Percentiles rank a stretch among this genome's conserved stretches.
These are phyloP conservation scores for Mrakia gelida DNA, from an alignment of 768 basidiomycete species.

Conservation along the genomic window DNA sequence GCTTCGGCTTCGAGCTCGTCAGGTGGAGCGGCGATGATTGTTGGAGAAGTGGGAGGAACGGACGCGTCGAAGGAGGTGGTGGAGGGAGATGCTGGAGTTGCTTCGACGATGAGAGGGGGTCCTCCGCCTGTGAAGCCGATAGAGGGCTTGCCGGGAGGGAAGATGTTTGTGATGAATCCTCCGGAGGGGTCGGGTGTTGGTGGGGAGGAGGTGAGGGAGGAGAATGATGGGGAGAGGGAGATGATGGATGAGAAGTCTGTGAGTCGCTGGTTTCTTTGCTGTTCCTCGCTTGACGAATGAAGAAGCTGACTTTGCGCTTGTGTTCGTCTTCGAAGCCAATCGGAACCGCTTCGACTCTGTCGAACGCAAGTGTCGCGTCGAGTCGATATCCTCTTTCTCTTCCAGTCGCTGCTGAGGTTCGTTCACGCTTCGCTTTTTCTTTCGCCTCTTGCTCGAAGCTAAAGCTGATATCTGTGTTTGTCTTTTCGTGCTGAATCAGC, in stretches of 20 bases:
- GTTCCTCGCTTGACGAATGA: background rate
- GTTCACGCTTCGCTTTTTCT: background rate
- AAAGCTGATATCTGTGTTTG: too few relatives aligned
- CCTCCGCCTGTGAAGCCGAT: background rate
- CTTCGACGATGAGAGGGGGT: background rate
- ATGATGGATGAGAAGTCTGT: background rate
- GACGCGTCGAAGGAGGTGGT: background rate
- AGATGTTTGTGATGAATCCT: background rate
- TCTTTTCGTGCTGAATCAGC: too few relatives aligned
- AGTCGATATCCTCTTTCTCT: background rate
- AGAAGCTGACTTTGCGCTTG: background rate
- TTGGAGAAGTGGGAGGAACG: background rate
- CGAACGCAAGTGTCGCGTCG: background rate
- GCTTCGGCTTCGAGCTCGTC: background rate
- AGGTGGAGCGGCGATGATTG: too few relatives aligned
- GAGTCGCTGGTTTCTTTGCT: background rate
- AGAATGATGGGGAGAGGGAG: background rate
- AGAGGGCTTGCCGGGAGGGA: background rate
- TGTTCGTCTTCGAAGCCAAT: background rate
- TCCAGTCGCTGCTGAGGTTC: constrained; percentile 8
- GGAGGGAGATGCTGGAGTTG: background rate
- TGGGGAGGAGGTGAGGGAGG: background rate
- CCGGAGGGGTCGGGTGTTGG: background rate
- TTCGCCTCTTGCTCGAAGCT: too few relatives aligned
- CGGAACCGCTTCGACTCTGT: background rate